These are phyloP conservation scores for Dimargaris cristalligena DNA, from an alignment of 192 early-diverging fungal species.

Conservation along the genomic window DNA sequence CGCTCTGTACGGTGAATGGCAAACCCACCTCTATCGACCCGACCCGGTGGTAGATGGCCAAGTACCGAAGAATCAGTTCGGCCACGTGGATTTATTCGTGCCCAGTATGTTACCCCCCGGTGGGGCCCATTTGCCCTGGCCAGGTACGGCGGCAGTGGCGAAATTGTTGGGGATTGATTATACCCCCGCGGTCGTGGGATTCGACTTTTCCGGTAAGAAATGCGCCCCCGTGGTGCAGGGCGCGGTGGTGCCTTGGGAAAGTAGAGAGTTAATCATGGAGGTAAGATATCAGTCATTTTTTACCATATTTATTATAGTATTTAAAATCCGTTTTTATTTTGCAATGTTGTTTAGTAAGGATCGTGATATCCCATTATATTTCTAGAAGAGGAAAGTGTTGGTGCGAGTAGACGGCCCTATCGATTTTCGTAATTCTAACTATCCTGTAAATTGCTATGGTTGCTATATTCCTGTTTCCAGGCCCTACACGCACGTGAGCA, in stretches of 20 bases:
- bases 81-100: slow-evolving; percentile 72
- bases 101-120: slow-evolving; percentile 70
- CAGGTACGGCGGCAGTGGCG: slow-evolving; percentile 46
- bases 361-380: neutral
- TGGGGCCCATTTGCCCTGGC: slow-evolving; percentile 46
- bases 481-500: neutral
- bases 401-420: neutral
- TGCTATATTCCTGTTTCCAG: neutral
- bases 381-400: neutral
- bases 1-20: slow-evolving; percentile 71
- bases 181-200: slow-evolving; percentile 60
- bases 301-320: neutral
- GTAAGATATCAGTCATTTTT: neutral
- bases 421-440: neutral
- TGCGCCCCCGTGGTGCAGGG: neutral
- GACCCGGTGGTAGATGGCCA: slow-evolving; percentile 47
- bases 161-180: slow-evolving; percentile 61
- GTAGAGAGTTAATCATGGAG: neutral
- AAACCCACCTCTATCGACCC: slow-evolving; percentile 52
- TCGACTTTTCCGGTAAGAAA: slow-evolving; percentile 12
- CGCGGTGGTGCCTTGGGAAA: neutral
- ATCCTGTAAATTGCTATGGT: neutral
- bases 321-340: neutral
- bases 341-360: neutral
- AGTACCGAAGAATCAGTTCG: slow-evolving; percentile 68